Percentiles rank a stretch among this genome's conserved stretches.
Evolutionary conservation across 495 filamentous ascomycete genomes (phyloP).

Genomic region (Aspergillus sclerotiicarbonarius): DNA sequence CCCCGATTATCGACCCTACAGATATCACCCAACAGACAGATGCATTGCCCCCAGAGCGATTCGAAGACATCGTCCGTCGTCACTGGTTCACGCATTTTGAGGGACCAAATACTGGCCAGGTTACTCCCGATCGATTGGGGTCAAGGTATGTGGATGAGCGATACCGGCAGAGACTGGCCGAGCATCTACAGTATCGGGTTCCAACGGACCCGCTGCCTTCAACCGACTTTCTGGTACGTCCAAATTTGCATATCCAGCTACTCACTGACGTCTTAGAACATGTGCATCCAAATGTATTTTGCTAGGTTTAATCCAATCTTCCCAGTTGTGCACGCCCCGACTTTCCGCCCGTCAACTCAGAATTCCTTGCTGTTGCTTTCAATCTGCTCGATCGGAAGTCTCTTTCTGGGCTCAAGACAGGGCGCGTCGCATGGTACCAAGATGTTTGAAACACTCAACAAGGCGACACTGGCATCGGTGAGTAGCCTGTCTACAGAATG

Average conservation of each 20-base stretch:
- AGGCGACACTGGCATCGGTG: constrained; percentile 34
- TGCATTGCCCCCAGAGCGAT: neutral
- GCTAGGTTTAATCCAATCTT: constrained; percentile 28
- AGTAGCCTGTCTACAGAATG: neutral
- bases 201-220: constrained; percentile 23
- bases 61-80: constrained; percentile 11
- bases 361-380: constrained; percentile 21
- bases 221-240: constrained; percentile 22
- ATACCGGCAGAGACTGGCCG: constrained; percentile 20
- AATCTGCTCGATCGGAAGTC: constrained; percentile 32
- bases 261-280: constrained; percentile 14
- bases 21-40: neutral
- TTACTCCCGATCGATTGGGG: constrained; percentile 14
- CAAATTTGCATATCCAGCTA: neutral
- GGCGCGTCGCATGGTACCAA: constrained; percentile 25
- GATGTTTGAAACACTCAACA: constrained; percentile 35
- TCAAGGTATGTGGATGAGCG: constrained; percentile 21
- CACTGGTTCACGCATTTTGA: constrained; percentile 18
- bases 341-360: constrained; percentile 27
- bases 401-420: constrained; percentile 28
- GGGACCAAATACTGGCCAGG: constrained; percentile 5
- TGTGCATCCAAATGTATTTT: constrained; percentile 33
- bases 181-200: constrained; percentile 18
- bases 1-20: neutral
- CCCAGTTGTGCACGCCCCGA: constrained; percentile 31